Conservation (phyloP, 257 asterid species). For the Solanum lycopersicoides region DNA sequence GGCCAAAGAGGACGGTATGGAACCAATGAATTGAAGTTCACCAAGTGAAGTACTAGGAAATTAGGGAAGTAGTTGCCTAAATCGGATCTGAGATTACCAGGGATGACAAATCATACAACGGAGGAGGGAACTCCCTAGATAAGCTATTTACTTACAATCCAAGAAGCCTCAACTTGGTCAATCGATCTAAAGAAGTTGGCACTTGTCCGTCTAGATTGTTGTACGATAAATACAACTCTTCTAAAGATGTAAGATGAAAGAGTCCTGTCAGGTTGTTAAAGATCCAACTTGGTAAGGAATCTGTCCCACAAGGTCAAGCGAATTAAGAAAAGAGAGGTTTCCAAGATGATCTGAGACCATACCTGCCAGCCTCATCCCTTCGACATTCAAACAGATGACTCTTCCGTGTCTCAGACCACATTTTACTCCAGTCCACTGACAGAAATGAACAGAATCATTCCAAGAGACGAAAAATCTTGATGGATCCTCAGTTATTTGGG, state of each 20-base stretch:
- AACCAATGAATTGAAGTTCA: slow-evolving; percentile 21
- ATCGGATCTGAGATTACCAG: slow-evolving; percentile 17
- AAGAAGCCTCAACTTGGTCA: slow-evolving; percentile 7
- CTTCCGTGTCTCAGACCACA: slow-evolving; percentile 11
- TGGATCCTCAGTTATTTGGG: slow-evolving; percentile 31
- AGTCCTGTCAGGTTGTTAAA: no score
- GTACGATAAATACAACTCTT: slow-evolving; percentile 25
- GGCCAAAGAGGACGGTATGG: slow-evolving; percentile 27
- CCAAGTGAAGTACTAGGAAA: slow-evolving; percentile 16
- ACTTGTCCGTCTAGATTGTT: slow-evolving; percentile 27
- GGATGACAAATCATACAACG: slow-evolving; percentile 25
- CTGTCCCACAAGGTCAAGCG: no score
- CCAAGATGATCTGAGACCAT: slow-evolving; percentile 21
- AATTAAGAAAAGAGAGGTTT: slow-evolving; percentile 21
- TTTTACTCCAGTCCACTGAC: slow-evolving; percentile 30
- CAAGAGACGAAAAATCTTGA: slow-evolving; percentile 1
- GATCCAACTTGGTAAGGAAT: no score
- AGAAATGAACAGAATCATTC: slow-evolving; percentile 17
- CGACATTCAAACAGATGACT: background rate
- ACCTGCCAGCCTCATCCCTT: no score
- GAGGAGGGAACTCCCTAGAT: no score
- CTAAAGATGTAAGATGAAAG: slow-evolving; percentile 15
- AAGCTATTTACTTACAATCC: no score
- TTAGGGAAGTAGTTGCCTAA: slow-evolving; percentile 25
- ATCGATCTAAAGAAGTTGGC: slow-evolving; percentile 16